Evolutionary conservation across 2,329 filamentous ascomycete species (phyloP).

Genomic region (Fusarium sp.): DNA sequence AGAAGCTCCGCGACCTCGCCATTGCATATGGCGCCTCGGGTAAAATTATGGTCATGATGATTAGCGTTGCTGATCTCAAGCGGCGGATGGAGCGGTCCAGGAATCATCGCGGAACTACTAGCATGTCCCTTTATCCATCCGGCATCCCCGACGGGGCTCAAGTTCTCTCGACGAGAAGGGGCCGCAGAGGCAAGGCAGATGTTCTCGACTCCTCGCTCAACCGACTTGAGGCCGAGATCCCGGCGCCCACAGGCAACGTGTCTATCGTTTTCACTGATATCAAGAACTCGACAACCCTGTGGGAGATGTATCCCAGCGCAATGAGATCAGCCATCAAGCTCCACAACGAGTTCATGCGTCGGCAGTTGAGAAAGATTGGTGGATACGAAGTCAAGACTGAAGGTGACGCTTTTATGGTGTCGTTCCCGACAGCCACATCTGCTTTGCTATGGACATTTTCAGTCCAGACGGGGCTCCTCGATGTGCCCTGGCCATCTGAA

Average conservation of each 20-base stretch:
- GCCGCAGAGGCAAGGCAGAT: constrained; percentile 70
- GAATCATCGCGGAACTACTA: constrained; percentile 76
- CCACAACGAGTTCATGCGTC: constrained; percentile 96
- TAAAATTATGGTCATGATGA: constrained; percentile 99
- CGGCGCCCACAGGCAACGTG: constrained; percentile 89
- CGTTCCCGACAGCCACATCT: constrained; percentile 94
- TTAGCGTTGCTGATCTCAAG: constrained; percentile 91
- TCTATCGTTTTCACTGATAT: constrained; percentile 98
- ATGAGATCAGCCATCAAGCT: constrained; percentile 98
- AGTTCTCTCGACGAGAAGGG: constrained; percentile 71
- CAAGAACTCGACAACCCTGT: constrained; percentile 95
- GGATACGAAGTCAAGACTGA: constrained; percentile 99
- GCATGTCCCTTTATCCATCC: constrained; percentile 85
- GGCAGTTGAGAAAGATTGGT: constrained; percentile 91
- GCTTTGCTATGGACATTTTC: constrained; percentile 97
- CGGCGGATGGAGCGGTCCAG: constrained; percentile 80
- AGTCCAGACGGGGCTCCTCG: constrained; percentile 87
- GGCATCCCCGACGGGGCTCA: constrained; percentile 76
- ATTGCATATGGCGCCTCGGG: constrained; percentile 94
- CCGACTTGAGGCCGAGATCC: constrained; percentile 88
- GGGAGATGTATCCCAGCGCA: constrained; percentile 93
- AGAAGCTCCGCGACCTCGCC: constrained; percentile 92
- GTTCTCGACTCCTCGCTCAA: constrained; percentile 88
- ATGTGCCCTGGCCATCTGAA: constrained; percentile 93
- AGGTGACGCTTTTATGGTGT: constrained; percentile 99